phyloP scores from a whole-genome alignment of 2,329 filamentous ascomycete genomes.

The Metarhizium album region DNA sequence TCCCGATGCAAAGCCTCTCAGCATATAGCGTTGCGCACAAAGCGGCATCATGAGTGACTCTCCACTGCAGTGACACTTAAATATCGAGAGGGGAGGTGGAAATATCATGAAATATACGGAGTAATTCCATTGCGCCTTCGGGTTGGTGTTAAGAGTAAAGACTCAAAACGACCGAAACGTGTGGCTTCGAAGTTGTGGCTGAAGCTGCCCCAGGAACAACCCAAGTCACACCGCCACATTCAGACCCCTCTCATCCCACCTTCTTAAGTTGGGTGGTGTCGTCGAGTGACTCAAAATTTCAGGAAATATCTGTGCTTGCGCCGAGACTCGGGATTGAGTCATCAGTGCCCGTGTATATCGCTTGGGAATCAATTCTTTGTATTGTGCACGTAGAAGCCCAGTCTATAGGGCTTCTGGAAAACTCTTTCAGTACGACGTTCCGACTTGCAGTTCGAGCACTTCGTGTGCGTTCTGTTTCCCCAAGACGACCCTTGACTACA shows the following conservation, averaged over 20 bases:
- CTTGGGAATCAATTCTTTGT: slow-evolving; percentile 2
- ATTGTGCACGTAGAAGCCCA: slow-evolving; percentile 22
- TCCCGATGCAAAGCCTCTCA: slow-evolving; percentile 9
- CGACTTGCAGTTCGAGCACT: slow-evolving; percentile 44
- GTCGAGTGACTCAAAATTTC: slow-evolving; percentile 13
- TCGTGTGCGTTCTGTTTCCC: slow-evolving; percentile 44
- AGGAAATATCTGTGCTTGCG: neutral
- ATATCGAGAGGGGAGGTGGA: no score
- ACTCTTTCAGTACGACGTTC: slow-evolving; percentile 32
- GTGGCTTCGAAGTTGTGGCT: slow-evolving; percentile 9
- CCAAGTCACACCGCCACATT: slow-evolving; percentile 11
- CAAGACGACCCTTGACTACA: slow-evolving; percentile 28
- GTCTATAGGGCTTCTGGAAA: slow-evolving; percentile 25
- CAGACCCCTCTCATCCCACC: slow-evolving; percentile 12
- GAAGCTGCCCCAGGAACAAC: slow-evolving; percentile 1
- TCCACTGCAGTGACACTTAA: no score
- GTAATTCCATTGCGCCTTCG: neutral
- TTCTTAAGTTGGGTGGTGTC: slow-evolving; percentile 2
- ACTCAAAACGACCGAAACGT: neutral
- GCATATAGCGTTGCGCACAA: slow-evolving; percentile 10
- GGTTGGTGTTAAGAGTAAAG: no score
- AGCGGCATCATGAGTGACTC: slow-evolving; percentile 12
- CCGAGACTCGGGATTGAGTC: slow-evolving; percentile 4
- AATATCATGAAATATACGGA: neutral
- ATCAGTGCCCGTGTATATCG: neutral